A percentile compares a stretch with the other conserved stretches of the same genome.
These are phyloP conservation scores for Microdochium bolleyi DNA, from an alignment of 2,329 filamentous ascomycete genomes.

Conservation along the genomic window DNA sequence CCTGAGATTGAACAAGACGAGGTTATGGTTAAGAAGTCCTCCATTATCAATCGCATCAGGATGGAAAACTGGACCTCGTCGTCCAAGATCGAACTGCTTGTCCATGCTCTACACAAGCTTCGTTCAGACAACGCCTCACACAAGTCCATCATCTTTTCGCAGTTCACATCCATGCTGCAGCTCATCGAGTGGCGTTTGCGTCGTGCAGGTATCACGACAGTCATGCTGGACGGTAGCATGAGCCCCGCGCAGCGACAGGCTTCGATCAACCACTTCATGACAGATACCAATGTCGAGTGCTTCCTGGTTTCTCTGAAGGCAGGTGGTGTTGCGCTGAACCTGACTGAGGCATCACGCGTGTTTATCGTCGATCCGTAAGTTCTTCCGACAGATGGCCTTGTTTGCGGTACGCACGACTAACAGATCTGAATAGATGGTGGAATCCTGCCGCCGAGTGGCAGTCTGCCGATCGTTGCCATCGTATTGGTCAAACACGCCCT, in stretches of 20 bases:
- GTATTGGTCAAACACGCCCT: slow-evolving; percentile 88
- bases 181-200: slow-evolving; percentile 94
- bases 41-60: slow-evolving; percentile 96
- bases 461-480: slow-evolving; percentile 86
- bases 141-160: slow-evolving; percentile 96
- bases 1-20: slow-evolving; percentile 93
- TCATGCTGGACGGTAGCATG: slow-evolving; percentile 98
- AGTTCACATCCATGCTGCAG: slow-evolving; percentile 96
- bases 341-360: slow-evolving; percentile 89
- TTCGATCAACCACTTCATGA: slow-evolving; percentile 96
- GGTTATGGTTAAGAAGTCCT: slow-evolving; percentile 80
- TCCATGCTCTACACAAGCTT: slow-evolving; percentile 88
- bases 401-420: background rate
- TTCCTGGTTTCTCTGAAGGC: slow-evolving; percentile 96
- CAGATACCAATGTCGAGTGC: slow-evolving; percentile 84
- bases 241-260: slow-evolving; percentile 86
- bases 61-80: slow-evolving; percentile 99
- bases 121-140: slow-evolving; percentile 87
- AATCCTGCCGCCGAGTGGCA: slow-evolving; percentile 99
- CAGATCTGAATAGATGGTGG: slow-evolving; percentile 68
- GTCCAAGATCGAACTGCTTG: slow-evolving; percentile 93
- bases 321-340: slow-evolving; percentile 87
- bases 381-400: background rate
- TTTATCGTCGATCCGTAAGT: slow-evolving; percentile 94
- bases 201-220: slow-evolving; percentile 93